Evolutionary conservation across 1,139 yeast species (phyloP), one percentile per base, ranked within the genome.

Genomic region (Chernovozyma aurita): DNA sequence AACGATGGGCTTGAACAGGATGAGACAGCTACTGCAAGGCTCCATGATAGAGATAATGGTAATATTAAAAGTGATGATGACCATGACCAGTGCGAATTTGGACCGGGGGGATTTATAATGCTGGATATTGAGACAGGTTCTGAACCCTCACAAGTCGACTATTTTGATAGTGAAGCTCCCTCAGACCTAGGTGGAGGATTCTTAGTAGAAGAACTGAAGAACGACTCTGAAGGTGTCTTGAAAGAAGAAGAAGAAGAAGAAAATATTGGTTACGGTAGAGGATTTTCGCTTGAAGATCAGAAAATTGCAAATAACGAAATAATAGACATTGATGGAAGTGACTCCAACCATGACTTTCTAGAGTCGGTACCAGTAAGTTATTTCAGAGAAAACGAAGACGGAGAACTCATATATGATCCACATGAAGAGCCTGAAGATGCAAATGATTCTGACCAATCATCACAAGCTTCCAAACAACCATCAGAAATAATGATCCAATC

Each of bases 391-490:
- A 42, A 47, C 30, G 49, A 42, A 3, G 31, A 45, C 20, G 62
- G 62, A 1, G 52, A 54, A 16, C 38, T 57, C 12, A 39, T 56
- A 1, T 57, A 53, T 34, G 47, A 49, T 30, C 61, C 60, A 3
- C 6, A 16, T 6, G 28, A 16, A 26, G 12, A 14, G 17, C 28
- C 8, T 6, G 12, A 26, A 6, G 28, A 26, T n/a, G n/a, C n/a
- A n/a, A n/a, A n/a, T n/a, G n/a, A n/a, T n/a, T n/a, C n/a, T n/a
- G n/a, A n/a, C n/a, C n/a, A n/a, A n/a, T n/a, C n/a, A n/a, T n/a
- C n/a, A n/a, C n/a, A n/a, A n/a, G n/a, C n/a, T n/a, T n/a, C n/a
- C n/a, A n/a, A n/a, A n/a, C n/a, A n/a, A n/a, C n/a, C n/a, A n/a
- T n/a, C n/a, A n/a, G n/a, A n/a, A n/a, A n/a, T n/a, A n/a, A n/a